phyloP scores from a whole-genome alignment of 1,284 basidiomycete genomes.

The Sanghuangporus sanghuang region DNA sequence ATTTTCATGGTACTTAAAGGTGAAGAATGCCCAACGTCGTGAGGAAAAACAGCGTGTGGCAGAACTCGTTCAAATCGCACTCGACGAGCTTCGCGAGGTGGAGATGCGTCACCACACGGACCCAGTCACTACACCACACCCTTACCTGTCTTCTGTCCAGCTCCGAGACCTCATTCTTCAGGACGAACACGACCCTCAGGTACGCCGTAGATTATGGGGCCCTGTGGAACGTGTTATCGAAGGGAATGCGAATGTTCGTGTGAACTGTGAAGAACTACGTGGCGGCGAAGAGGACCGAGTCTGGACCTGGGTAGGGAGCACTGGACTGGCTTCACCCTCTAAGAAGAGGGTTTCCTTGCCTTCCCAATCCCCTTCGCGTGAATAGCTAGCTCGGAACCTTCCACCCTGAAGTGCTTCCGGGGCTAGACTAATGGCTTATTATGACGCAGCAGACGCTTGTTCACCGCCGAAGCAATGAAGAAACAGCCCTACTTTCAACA shows the following conservation, averaged over 20 bases:
- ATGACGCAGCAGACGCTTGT: not conserved
- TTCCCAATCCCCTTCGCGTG: constrained; percentile 6
- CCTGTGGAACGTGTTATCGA: constrained; percentile 87
- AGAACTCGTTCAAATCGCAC: constrained; percentile 73
- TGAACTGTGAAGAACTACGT: constrained; percentile 80
- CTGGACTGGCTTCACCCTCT: constrained; percentile 26
- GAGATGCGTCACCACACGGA: constrained; percentile 84
- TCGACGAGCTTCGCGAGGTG: constrained; percentile 82
- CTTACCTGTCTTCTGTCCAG: constrained; percentile 85
- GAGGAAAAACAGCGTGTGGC: constrained; percentile 70
- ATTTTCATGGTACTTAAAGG: constrained; percentile 33
- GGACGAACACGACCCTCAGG: constrained; percentile 69
- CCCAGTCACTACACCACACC: constrained; percentile 70
- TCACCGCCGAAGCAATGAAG: not conserved
- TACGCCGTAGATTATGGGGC: constrained; percentile 76
- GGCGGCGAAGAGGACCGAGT: constrained; percentile 87
- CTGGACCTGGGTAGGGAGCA: constrained; percentile 75
- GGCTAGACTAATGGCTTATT: not conserved
- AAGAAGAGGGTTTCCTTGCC: constrained; percentile 15
- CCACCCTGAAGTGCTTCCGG: not conserved
- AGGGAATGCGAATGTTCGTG: constrained; percentile 90
- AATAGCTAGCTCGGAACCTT: not conserved
- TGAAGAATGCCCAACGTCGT: constrained; percentile 45
- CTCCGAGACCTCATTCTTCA: constrained; percentile 88
- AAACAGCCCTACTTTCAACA: constrained; percentile 3